These are phyloP conservation scores for Acacia confusa DNA, from an alignment of 306 rosid species.

Conservation along the genomic window DNA sequence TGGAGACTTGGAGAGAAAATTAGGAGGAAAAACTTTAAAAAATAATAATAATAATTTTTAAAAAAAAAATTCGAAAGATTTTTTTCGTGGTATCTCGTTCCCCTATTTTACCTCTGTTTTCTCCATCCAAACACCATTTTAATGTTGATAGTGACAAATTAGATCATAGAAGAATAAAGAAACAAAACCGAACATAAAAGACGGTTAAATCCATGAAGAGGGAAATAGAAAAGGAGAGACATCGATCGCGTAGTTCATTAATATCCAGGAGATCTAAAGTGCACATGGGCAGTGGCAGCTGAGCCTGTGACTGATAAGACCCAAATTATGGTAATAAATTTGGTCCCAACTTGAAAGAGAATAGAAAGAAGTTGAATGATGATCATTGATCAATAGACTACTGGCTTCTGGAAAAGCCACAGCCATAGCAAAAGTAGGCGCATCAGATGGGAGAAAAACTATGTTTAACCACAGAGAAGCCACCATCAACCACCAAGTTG, in stretches of 20 bases:
- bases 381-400: no score
- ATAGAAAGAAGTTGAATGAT: not conserved
- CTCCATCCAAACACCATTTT: no score
- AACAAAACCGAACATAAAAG: not conserved
- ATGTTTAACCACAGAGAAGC: conserved; percentile 60
- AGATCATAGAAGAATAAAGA: not conserved
- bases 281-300: conserved; percentile 34
- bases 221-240: conserved; percentile 2
- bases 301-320: conserved; percentile 36
- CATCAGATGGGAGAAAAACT: not conserved
- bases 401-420: not conserved
- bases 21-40: no score
- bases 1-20: no score
- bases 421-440: not conserved
- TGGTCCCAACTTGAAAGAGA: not conserved
- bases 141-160: not conserved
- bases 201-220: not conserved
- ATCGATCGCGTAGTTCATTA: conserved; percentile 30
- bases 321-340: not conserved
- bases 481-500: conserved; percentile 82
- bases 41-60: no score
- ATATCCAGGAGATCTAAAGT: conserved; percentile 3
- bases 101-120: no score
- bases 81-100: no score
- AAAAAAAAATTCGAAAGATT: no score